A percentile compares a stretch with the other conserved stretches of the same genome.
Conservation (phyloP, 805 yeast genomes). For the Starmerella kuoi region DNA sequence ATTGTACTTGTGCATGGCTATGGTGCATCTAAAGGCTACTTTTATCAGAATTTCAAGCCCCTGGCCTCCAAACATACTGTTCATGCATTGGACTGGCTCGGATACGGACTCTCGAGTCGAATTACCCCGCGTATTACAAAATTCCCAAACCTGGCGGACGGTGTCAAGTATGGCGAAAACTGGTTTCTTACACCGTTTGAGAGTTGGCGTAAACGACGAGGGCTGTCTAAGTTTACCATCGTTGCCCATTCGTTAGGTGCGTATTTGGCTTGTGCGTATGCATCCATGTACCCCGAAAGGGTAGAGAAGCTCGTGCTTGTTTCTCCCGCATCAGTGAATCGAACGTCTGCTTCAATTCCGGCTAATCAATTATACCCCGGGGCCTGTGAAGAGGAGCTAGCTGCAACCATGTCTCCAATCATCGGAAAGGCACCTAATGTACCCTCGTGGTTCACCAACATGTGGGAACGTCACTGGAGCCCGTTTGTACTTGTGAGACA, state of each 20-base stretch:
- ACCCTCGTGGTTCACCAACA: constrained; percentile 52
- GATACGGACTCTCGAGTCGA: constrained; percentile 82
- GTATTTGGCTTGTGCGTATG: constrained; percentile 58
- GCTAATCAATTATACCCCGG: constrained; percentile 16
- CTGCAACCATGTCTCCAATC: constrained; percentile 1
- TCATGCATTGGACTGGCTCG: constrained; percentile 78
- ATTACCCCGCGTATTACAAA: constrained; percentile 32
- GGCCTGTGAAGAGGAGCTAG: neutral
- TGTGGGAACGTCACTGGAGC: constrained; percentile 80
- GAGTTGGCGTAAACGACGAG: constrained; percentile 46
- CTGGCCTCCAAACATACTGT: constrained; percentile 47
- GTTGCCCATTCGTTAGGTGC: constrained; percentile 94
- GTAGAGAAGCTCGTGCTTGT: constrained; percentile 62
- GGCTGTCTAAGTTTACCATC: constrained; percentile 41
- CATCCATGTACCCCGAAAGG: constrained; percentile 45
- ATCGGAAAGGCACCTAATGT: constrained; percentile 12
- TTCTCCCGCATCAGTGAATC: constrained; percentile 78
- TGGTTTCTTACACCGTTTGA: constrained; percentile 56
- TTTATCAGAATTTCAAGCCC: constrained; percentile 52
- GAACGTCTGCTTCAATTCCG: constrained; percentile 31
- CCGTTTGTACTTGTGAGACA: constrained; percentile 74
- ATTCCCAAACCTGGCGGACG: constrained; percentile 35
- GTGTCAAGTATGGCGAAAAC: constrained; percentile 41
- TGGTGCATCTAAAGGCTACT: constrained; percentile 82
- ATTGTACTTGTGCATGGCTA: constrained; percentile 81